phyloP scores from a whole-genome alignment of 257 asterid genomes.

The Petunia axillaris region DNA sequence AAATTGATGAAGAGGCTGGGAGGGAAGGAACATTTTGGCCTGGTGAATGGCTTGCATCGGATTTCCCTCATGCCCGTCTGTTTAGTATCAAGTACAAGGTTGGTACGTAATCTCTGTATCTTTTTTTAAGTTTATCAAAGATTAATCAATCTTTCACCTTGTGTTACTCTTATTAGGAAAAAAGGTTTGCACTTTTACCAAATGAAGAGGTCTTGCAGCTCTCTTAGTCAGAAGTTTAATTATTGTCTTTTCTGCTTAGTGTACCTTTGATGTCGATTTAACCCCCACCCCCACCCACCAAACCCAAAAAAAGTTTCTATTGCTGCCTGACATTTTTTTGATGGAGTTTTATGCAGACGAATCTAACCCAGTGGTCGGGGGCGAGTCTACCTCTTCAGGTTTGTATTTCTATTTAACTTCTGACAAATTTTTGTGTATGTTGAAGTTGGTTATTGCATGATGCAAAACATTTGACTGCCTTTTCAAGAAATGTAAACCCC shows the following conservation, averaged over 20 bases:
- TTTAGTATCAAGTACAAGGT: conserved; percentile 97
- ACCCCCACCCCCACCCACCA: no score
- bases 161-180: background rate
- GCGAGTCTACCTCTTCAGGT: conserved; percentile 99
- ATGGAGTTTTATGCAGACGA: conserved; percentile 66
- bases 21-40: conserved; percentile 99
- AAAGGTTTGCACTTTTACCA: background rate
- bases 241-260: background rate
- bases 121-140: background rate
- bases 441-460: background rate
- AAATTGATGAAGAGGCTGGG: conserved; percentile 99
- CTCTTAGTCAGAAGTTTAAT: background rate
- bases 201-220: background rate
- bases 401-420: conserved; percentile 29
- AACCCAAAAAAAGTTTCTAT: background rate
- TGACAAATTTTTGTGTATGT: conserved; percentile 14
- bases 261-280: background rate
- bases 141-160: background rate
- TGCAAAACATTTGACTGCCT: conserved; percentile 6
- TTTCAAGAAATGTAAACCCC: background rate
- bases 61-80: conserved; percentile 92
- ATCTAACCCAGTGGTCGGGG: conserved; percentile 98
- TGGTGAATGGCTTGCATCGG: conserved; percentile 96
- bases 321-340: background rate
- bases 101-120: conserved; percentile 21